A percentile compares a stretch with the other conserved stretches of the same genome.
These are phyloP conservation scores for Starmerella kuoi DNA, from an alignment of 805 yeast species.

Conservation along the genomic window DNA sequence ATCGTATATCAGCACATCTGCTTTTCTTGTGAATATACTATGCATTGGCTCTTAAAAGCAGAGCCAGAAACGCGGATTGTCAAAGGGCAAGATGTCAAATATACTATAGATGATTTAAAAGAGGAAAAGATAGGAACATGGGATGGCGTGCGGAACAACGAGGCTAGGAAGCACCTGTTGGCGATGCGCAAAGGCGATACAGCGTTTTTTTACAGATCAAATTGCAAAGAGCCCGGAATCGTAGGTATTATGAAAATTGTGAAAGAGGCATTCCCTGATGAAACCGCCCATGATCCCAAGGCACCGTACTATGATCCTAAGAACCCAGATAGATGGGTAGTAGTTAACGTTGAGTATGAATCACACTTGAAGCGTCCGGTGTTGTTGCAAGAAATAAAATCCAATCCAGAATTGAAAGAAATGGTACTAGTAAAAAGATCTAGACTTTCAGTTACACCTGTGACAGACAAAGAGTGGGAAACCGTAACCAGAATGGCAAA, in stretches of 20 bases:
- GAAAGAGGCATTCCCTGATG: conserved; percentile 28
- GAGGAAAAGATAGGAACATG: conserved; percentile 36
- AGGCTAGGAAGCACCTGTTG: conserved; percentile 42
- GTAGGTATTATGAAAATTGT: conserved; percentile 35
- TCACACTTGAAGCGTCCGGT: conserved; percentile 34
- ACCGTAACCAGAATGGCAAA: conserved; percentile 31
- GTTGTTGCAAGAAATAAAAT: conserved; percentile 34
- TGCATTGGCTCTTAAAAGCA: conserved; percentile 42
- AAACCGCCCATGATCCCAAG: conserved; percentile 32
- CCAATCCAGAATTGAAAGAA: conserved; percentile 29
- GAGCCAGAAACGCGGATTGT: conserved; percentile 43
- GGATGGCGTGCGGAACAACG: conserved; percentile 51
- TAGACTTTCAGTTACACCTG: conserved; percentile 42
- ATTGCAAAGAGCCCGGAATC: conserved; percentile 43
- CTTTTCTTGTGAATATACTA: background rate
- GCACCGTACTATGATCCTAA: conserved; percentile 41
- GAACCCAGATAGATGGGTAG: conserved; percentile 44
- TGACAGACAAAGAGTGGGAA: conserved; percentile 34
- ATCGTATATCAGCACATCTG: no score
- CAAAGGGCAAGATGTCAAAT: conserved; percentile 39
- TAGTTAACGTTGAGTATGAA: conserved; percentile 39
- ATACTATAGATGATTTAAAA: conserved; percentile 36
- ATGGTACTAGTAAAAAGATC: conserved; percentile 39
- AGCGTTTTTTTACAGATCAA: conserved; percentile 45
- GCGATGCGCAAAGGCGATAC: conserved; percentile 38